These are phyloP conservation scores for Rubus parviflorus DNA, from an alignment of 306 rosid genomes.

Conservation along the genomic window DNA sequence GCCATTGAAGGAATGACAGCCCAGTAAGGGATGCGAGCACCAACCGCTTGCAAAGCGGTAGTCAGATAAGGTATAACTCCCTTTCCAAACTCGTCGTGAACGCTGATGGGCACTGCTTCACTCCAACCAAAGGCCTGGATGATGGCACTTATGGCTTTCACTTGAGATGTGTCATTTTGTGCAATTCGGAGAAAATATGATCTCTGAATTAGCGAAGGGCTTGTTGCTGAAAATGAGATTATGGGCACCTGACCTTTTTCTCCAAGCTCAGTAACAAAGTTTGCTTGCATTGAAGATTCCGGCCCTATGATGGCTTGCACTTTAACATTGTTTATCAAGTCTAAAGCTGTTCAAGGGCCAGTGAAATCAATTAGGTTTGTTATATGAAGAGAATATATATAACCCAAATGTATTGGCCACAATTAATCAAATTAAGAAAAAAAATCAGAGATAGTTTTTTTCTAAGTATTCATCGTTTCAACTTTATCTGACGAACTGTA, in stretches of 20 bases:
- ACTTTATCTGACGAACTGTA: too few species aligned
- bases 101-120: constrained; percentile 45
- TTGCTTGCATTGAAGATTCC: constrained; percentile 44
- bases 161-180: constrained; percentile 45
- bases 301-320: constrained; percentile 56
- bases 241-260: constrained; percentile 52
- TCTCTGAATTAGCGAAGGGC: constrained; percentile 43
- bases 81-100: constrained; percentile 43
- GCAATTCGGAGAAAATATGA: constrained; percentile 52
- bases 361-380: neutral
- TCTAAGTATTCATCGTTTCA: too few species aligned
- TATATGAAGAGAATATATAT: neutral
- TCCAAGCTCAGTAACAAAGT: constrained; percentile 45
- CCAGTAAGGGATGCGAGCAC: constrained; percentile 35
- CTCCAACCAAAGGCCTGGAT: constrained; percentile 52
- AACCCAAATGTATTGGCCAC: neutral
- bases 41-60: constrained; percentile 37
- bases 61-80: constrained; percentile 46
- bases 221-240: constrained; percentile 50
- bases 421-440: too few species aligned
- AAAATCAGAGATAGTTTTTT: too few species aligned
- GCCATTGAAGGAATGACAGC: constrained; percentile 36
- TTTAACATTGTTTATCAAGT: constrained; percentile 28
- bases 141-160: constrained; percentile 32
- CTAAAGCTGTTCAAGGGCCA: constrained; percentile 21